Conservation (phyloP, 148 eudicot genomes). For the Rheum nobile region DNA sequence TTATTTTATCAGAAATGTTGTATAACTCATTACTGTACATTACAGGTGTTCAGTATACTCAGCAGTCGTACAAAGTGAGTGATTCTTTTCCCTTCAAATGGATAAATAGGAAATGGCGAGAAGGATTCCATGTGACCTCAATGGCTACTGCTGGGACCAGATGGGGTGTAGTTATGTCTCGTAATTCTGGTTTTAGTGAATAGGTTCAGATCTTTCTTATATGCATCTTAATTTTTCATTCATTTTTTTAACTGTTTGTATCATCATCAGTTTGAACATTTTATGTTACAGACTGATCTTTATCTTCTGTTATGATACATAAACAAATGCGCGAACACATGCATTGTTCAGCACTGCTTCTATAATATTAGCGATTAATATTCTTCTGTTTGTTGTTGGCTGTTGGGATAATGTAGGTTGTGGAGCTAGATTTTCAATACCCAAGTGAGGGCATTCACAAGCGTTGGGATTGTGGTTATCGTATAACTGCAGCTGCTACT, state of each 20-base stretch:
- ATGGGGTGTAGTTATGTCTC: slow-evolving; percentile 96
- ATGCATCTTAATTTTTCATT: neutral
- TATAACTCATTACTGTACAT: neutral
- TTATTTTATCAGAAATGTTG: neutral
- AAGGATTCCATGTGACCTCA: slow-evolving; percentile 88
- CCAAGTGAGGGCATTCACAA: slow-evolving; percentile 88
- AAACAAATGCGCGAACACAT: neutral
- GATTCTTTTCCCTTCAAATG: slow-evolving; percentile 94
- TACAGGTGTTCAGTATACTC: slow-evolving; percentile 66
- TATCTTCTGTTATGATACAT: neutral
- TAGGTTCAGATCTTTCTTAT: slow-evolving; percentile 35
- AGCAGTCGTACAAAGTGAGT: slow-evolving; percentile 90
- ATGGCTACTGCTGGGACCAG: slow-evolving; percentile 91
- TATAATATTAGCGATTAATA: neutral
- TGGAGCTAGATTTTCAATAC: slow-evolving; percentile 82
- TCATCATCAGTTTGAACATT: neutral
- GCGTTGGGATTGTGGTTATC: slow-evolving; percentile 76
- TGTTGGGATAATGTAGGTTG: slow-evolving; percentile 34
- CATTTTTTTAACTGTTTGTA: neutral
- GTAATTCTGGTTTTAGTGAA: slow-evolving; percentile 77
- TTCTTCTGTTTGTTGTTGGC: slow-evolving; percentile 5
- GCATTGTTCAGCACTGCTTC: neutral
- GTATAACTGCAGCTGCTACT: slow-evolving; percentile 78
- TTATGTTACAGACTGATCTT: neutral
- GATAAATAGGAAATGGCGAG: slow-evolving; percentile 94